Evolutionary conservation across 805 yeast species (phyloP).

Genomic region (Candida ovalis): DNA sequence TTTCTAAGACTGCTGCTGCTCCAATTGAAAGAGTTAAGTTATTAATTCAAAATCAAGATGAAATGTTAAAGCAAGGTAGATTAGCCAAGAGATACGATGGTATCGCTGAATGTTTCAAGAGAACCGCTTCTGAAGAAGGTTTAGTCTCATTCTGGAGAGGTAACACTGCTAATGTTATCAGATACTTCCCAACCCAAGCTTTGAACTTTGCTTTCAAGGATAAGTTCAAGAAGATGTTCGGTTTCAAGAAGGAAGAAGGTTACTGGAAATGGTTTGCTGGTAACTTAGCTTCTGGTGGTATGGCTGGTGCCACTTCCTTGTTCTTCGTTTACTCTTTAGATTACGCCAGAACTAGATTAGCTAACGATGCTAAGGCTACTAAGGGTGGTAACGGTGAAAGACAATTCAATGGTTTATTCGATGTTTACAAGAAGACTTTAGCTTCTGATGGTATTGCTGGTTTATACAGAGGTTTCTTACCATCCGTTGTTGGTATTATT

Average conservation of each 20-base stretch:
- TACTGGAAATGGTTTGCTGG: constrained; percentile 95
- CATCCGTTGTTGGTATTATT: constrained; percentile 95
- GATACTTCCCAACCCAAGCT: constrained; percentile 99
- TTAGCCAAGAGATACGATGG: constrained; percentile 81
- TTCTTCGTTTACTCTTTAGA: constrained; percentile 94
- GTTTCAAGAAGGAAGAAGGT: constrained; percentile 94
- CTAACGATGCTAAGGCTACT: constrained; percentile 93
- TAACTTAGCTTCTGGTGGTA: constrained; percentile 98
- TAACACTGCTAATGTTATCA: constrained; percentile 97
- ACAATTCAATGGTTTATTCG: constrained; percentile 95
- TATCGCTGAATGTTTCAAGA: constrained; percentile 88
- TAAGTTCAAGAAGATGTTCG: constrained; percentile 91
- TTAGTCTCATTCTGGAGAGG: constrained; percentile 96
- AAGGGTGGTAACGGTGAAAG: constrained; percentile 83
- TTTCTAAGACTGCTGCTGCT: constrained; percentile 96
- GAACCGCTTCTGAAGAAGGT: constrained; percentile 95
- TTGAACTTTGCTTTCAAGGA: constrained; percentile 98
- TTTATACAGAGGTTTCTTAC: constrained; percentile 99
- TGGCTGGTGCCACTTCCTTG: constrained; percentile 95
- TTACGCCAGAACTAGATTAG: constrained; percentile 98
- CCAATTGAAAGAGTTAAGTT: constrained; percentile 97
- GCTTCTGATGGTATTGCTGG: constrained; percentile 97
- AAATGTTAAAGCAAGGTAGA: constrained; percentile 98
- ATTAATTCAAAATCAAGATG: constrained; percentile 96
- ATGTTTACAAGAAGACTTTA: constrained; percentile 93